These are phyloP conservation scores for Gryganskiella cystojenkinii DNA, from an alignment of 192 early-diverging fungal genomes.

Conservation along the genomic window DNA sequence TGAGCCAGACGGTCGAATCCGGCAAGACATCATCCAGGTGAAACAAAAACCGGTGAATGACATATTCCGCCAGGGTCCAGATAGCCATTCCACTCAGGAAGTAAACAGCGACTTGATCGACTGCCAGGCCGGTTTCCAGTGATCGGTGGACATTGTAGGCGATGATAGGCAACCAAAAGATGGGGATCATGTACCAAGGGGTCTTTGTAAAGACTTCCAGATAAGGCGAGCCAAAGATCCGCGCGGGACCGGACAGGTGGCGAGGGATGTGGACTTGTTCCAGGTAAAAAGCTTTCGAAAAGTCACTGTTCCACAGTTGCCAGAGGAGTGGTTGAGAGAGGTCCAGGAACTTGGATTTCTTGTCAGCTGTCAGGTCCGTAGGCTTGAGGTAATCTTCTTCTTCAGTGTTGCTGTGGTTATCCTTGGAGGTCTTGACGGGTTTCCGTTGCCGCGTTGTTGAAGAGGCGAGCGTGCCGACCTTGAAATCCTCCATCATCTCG, in stretches of 20 bases:
- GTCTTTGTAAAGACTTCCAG: constrained; percentile 91
- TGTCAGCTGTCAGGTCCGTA: constrained; percentile 57
- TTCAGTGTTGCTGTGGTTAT: background rate
- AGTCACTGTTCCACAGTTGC: constrained; percentile 81
- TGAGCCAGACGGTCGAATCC: constrained; percentile 79
- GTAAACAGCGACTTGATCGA: constrained; percentile 51
- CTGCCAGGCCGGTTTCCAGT: constrained; percentile 45
- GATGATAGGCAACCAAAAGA: constrained; percentile 88
- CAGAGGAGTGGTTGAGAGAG: constrained; percentile 80
- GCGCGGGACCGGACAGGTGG: constrained; percentile 79
- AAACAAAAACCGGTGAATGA: constrained; percentile 93
- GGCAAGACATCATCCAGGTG: constrained; percentile 92
- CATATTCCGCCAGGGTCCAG: constrained; percentile 93
- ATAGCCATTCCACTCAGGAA: constrained; percentile 76
- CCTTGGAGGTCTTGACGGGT: background rate
- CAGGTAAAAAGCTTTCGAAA: constrained; percentile 86
- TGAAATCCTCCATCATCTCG: constrained; percentile 86
- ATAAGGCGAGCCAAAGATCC: constrained; percentile 82
- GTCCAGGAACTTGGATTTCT: constrained; percentile 84
- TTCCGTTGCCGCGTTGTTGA: constrained; percentile 3
- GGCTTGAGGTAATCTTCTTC: constrained; percentile 57
- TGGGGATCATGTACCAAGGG: constrained; percentile 91
- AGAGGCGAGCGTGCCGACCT: constrained; percentile 66
- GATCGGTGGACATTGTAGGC: constrained; percentile 58
- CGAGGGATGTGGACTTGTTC: constrained; percentile 93